Evolutionary conservation across 1,284 basidiomycete genomes (phyloP), one percentile per base, ranked within the genome.

Genomic region (Ustilago crameri): DNA sequence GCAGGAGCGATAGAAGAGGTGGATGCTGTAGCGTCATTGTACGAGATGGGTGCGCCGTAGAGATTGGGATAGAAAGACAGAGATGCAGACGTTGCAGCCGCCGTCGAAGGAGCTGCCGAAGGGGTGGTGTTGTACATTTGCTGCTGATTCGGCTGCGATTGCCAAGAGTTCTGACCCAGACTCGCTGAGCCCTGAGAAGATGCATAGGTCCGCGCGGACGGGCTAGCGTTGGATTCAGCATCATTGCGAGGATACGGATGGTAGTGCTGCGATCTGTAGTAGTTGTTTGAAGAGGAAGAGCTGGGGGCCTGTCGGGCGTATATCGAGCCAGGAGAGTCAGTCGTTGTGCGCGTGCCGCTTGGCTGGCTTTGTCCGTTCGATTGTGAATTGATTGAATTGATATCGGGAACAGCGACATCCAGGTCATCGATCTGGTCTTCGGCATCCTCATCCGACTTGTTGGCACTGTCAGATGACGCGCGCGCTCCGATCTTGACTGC

Each of bases 191-290:
- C 45, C 1, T 49, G 52, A 2, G 37, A 10, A 3, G 54, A 32
- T 2, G 50, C 23, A 5, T 46, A 24, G 10, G 48, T 30, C 2
- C 51, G 30, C 30, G 12, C 12, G 7, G 30, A 30, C 30, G 30
- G 30, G 12, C 30, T 30, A 7, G 30, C 7, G 12, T 30, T 52
- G 9, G 64, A 42, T 26, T 22, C 41, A 9, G 41, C 30, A 15
- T 56, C 50, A 40, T 52, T 60, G 48, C 57, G 57, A 5, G 37
- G 20, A 17, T 66, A 66, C 8, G 64, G 64, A 42, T 66, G 57
- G 24, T 60, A 58, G 44, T 35, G 64, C 20, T 55, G 57, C n/a
- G 56, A 27, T 18, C 53, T 41, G 24, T 56, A 23, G 43, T 60
- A 59, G 15, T 18, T 51, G 24, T 56, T 51, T 2, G 56, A 51